These are phyloP conservation scores for Apocynum venetum DNA, from an alignment of 257 asterid genomes.

Conservation along the genomic window DNA sequence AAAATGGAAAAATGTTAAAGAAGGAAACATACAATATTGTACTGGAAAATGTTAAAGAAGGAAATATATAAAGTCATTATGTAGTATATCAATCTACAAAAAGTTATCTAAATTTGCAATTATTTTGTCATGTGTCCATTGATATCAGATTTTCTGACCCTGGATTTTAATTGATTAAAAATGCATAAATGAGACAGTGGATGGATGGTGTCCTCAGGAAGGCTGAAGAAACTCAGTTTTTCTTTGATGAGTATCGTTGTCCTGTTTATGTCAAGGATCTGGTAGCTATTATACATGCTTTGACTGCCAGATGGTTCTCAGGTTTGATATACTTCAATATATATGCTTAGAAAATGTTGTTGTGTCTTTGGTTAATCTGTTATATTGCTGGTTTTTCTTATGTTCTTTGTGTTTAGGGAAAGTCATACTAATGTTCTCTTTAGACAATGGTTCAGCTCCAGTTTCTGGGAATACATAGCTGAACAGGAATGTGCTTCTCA, in stretches of 20 bases:
- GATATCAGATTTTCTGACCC: background rate
- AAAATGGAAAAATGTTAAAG: background rate
- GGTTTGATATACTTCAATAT: conserved; percentile 40
- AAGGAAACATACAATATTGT: background rate
- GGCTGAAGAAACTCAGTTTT: conserved; percentile 61
- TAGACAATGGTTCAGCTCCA: background rate
- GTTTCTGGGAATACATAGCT: background rate
- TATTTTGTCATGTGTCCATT: background rate
- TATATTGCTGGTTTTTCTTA: background rate
- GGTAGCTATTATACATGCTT: conserved; percentile 38
- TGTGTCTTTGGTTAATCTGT: background rate
- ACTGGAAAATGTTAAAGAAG: background rate
- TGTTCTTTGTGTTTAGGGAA: background rate
- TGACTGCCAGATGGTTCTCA: conserved; percentile 66
- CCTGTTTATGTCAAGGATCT: conserved; percentile 91
- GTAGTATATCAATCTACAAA: background rate
- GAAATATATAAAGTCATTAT: background rate
- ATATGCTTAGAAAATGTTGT: background rate
- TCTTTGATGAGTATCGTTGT: conserved; percentile 86
- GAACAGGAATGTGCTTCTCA: background rate
- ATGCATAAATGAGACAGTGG: conserved; percentile 57
- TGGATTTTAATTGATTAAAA: conserved; percentile 13
- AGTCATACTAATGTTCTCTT: background rate
- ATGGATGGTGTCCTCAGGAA: conserved; percentile 76
- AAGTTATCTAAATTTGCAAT: background rate